These are phyloP conservation scores for Salvia splendens DNA, from an alignment of 257 asterid genomes.

Conservation along the genomic window DNA sequence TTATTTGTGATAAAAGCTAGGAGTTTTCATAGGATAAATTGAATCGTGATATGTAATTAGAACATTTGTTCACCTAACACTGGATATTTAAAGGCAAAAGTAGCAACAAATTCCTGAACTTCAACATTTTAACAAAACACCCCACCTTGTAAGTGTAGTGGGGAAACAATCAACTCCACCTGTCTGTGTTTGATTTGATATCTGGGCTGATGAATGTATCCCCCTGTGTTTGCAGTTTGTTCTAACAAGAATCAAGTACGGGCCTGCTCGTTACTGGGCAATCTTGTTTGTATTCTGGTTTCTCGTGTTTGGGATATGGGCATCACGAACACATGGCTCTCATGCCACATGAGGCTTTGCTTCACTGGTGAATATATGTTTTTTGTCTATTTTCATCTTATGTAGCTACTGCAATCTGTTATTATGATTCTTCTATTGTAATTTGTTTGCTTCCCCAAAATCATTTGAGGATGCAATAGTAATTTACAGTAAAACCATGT, in stretches of 20 bases:
- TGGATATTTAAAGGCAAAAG: slow-evolving; percentile 9
- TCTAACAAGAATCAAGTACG: slow-evolving; percentile 84
- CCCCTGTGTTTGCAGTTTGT: slow-evolving; percentile 65
- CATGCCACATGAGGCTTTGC: slow-evolving; percentile 54
- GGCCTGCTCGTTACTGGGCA: slow-evolving; percentile 99
- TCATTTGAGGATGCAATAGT: not conserved
- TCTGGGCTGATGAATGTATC: slow-evolving; percentile 23
- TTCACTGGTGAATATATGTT: slow-evolving; percentile 14
- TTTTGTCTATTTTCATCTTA: slow-evolving; percentile 22
- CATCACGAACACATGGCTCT: slow-evolving; percentile 78
- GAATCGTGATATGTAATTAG: slow-evolving; percentile 9
- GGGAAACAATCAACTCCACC: not conserved
- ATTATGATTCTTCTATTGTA: slow-evolving; percentile 8
- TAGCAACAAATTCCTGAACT: not conserved
- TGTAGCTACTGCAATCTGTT: slow-evolving; percentile 26
- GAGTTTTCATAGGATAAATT: slow-evolving; percentile 16
- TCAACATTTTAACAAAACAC: not conserved
- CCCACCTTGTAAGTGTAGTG: not conserved
- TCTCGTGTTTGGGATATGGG: slow-evolving; percentile 95
- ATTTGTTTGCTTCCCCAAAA: not conserved
- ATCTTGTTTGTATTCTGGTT: slow-evolving; percentile 94
- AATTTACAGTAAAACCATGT: not conserved
- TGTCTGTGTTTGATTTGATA: slow-evolving; percentile 4
- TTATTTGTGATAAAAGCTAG: not conserved
- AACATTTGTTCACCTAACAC: slow-evolving; percentile 12